Conservation (phyloP, 257 asterid species). For the Fraxinus americana region DNA sequence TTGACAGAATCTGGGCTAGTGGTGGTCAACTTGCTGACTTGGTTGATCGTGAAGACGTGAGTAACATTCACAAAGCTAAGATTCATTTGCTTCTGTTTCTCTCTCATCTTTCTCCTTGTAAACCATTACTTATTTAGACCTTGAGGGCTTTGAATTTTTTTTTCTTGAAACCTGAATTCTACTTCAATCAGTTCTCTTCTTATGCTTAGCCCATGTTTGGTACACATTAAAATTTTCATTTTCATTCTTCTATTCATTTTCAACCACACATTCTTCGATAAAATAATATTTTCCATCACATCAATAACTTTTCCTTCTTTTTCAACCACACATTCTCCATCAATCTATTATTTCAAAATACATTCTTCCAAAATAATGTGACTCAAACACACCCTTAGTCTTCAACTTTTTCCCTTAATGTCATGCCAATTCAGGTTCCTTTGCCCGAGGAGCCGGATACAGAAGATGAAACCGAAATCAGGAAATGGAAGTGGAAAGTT, state of each 20-base stretch:
- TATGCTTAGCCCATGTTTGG: background rate
- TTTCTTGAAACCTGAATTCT: background rate
- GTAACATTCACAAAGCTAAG: slow-evolving; percentile 30
- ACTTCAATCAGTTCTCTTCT: background rate
- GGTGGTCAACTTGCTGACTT: slow-evolving; percentile 88
- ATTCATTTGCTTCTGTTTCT: slow-evolving; percentile 3
- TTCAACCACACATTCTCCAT: too few species aligned
- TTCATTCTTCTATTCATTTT: too few species aligned
- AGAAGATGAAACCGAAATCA: slow-evolving; percentile 69
- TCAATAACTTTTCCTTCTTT: too few species aligned
- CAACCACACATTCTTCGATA: too few species aligned
- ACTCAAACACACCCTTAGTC: background rate
- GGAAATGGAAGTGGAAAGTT: slow-evolving; percentile 90
- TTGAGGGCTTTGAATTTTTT: background rate
- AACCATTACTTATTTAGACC: slow-evolving; percentile 5
- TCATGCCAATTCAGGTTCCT: slow-evolving; percentile 55
- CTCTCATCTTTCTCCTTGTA: background rate
- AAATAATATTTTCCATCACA: too few species aligned
- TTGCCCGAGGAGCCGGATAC: slow-evolving; percentile 86
- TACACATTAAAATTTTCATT: too few species aligned
- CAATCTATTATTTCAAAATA: too few species aligned
- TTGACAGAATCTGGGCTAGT: slow-evolving; percentile 91
- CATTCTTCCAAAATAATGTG: too few species aligned
- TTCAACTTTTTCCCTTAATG: slow-evolving; percentile 9
- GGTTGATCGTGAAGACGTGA: slow-evolving; percentile 91